A percentile compares a stretch with the other conserved stretches of the same genome.
Evolutionary conservation across 345 rosid species (phyloP).

Genomic region (Boechera divaricarpa): DNA sequence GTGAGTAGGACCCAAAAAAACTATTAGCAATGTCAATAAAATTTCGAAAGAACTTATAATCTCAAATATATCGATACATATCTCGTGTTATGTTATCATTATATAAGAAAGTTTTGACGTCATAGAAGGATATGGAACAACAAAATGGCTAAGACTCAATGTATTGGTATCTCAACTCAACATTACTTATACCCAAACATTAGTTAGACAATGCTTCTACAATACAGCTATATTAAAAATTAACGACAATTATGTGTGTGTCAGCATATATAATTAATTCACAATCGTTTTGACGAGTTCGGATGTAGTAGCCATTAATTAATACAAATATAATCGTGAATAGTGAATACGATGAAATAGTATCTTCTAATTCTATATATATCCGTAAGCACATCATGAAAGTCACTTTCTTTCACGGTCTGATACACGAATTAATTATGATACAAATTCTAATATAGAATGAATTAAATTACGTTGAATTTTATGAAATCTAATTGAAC

Average conservation of each 20-base stretch:
- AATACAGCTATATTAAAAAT: neutral
- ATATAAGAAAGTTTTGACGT: too few species aligned
- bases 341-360: slow-evolving; percentile 23
- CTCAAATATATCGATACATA: too few species aligned
- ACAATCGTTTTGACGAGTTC: slow-evolving; percentile 36
- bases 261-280: slow-evolving; percentile 17
- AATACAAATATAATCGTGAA: slow-evolving; percentile 21
- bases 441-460: slow-evolving; percentile 2
- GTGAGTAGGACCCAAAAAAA: too few species aligned
- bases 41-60: too few species aligned
- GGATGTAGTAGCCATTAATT: slow-evolving; percentile 22
- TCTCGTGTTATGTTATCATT: too few species aligned
- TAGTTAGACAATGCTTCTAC: neutral
- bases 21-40: too few species aligned
- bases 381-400: slow-evolving; percentile 39
- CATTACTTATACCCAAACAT: too few species aligned
- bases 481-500: slow-evolving; percentile 24
- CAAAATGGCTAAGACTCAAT: slow-evolving; percentile 10
- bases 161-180: slow-evolving; percentile 17
- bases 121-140: too few species aligned
- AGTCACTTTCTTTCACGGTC: slow-evolving; percentile 45
- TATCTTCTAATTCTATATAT: neutral
- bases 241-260: slow-evolving; percentile 2
- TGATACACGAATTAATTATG: slow-evolving; percentile 8
- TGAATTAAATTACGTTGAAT: slow-evolving; percentile 30